Evolutionary conservation across 805 yeast genomes (phyloP), one percentile per base, ranked within the genome.

Genomic region (Candida methanosorbosa): DNA sequence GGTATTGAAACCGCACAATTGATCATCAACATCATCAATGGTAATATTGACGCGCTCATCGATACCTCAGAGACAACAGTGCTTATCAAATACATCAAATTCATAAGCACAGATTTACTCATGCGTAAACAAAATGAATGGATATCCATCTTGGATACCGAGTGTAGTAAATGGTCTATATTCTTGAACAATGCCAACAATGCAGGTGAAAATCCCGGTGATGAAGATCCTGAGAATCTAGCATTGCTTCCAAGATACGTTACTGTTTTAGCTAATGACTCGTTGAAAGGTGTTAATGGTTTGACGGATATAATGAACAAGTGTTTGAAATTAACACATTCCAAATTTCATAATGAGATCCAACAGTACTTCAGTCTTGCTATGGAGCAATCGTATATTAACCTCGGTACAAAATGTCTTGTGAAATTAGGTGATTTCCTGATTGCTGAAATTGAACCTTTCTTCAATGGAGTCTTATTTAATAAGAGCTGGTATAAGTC

Each of bases 61-160:
- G 69, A 68, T 25, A 46, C 57, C n/a, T 52, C 53, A 8, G 57
- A 51, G 39, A 46, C 54, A 18, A 48, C 49, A 24, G 56, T 50
- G 2, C 34, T 53, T 25, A 29, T 49, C 16, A 46, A 48, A 31
- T 54, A 48, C 35, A 34, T 54, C 27, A 27, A 36, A 16, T 51
- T 41, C 34, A 47, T 54, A 35, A 41, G 48, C 18, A 34, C 27
- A 28, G 49, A 48, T 15, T 35, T 46, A n/a, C 29, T 54, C 36
- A 41, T 37, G 17, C 35, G 34, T n/a, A 49, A 36, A 25, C 41
- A 46, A 34, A 45, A 45, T 18, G 20, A 30, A 23, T 54, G 57
- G 57, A 23, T 36, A 8, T 23, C 23, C 9, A 34, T 40, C 4
- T 29, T 53, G 21, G 43, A 44, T 11, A 35, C 38, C 8, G 50